Evolutionary conservation across 1,139 yeast genomes (phyloP), one percentile per base, ranked within the genome.

Genomic region (Yamadazyma spencermartinsiae): DNA sequence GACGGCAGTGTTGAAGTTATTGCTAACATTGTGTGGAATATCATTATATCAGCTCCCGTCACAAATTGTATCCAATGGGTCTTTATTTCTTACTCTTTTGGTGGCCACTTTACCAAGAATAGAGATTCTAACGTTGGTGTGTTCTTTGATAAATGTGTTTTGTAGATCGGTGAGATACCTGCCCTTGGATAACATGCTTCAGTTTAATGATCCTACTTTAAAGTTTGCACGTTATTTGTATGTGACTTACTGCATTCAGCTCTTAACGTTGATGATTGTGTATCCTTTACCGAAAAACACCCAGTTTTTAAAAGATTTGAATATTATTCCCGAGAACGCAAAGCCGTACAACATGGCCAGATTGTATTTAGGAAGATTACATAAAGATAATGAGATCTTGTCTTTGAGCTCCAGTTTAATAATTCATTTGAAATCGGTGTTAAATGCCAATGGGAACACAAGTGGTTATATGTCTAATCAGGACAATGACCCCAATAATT

Each of bases 101-200:
- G 86, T 82, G 3, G 59, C 83, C 1, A 55, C 65, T 6, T 63
- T 69, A 36, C 82, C 79, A 15, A 75, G 70, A 54, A 62, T 65
- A 36, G 79, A 69, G 45, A 59, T 66, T 33, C 63, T 72, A 40
- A 75, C 82, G 0, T 59, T 88, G 27, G 72, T 85, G 5, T 81
- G 89, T 46, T 86, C 96, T 1, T 63, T 88, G 23, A 54, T 86
- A 12, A 90, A 89, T 55, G 59, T 79, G 5, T 60, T 75, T 8
- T 76, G 81, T 46, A 60, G 81, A 11, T 51, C 66, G 4, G 55
- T 65, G 2, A 46, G 64, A 35, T 29, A 46, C 4, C 41, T 55
- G 40, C 58, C 48, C 38, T 63, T 46, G 40, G 79, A 78, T 43
- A 76, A 61, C 44, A 67, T 55, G 57, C 13, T 60, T 50, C 38